phyloP scores from a whole-genome alignment of 1,139 yeast species.

The Hemisphaericaspora lyxosophila region DNA sequence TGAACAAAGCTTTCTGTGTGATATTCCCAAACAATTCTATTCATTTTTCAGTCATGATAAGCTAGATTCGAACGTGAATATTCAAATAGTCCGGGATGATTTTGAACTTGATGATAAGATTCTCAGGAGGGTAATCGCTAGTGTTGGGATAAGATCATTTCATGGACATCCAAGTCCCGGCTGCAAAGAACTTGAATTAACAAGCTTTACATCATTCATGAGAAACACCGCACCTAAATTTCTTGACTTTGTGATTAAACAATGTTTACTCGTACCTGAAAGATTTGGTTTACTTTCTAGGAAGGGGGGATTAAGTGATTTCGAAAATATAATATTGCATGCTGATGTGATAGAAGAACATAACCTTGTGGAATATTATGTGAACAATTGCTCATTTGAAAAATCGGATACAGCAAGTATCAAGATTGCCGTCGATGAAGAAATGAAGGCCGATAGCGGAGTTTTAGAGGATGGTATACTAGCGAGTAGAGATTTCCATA shows the following conservation, averaged over 20 bases:
- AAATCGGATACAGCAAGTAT: constrained; percentile 25
- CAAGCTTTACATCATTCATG: constrained; percentile 53
- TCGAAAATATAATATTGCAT: constrained; percentile 20
- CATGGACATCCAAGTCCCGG: constrained; percentile 8
- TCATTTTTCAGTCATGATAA: constrained; percentile 16
- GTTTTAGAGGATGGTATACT: constrained; percentile 32
- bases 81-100: constrained; percentile 19
- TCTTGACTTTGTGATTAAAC: constrained; percentile 25
- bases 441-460: constrained; percentile 13
- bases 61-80: constrained; percentile 14
- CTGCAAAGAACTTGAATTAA: constrained; percentile 36
- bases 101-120: constrained; percentile 20
- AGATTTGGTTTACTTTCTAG: constrained; percentile 10
- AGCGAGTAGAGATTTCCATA: constrained; percentile 33
- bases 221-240: constrained; percentile 41
- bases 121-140: constrained; percentile 36
- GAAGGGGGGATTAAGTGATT: constrained; percentile 6
- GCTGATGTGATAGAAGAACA: constrained; percentile 55
- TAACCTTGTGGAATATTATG: constrained; percentile 46
- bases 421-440: constrained; percentile 17
- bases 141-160: constrained; percentile 42
- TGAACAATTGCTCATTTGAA: constrained; percentile 37
- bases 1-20: constrained; percentile 26
- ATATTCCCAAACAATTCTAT: constrained; percentile 25
- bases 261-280: constrained; percentile 14